Conservation (phyloP, 352 stramenopile genomes). For the Nannochloropsis limnetica region DNA sequence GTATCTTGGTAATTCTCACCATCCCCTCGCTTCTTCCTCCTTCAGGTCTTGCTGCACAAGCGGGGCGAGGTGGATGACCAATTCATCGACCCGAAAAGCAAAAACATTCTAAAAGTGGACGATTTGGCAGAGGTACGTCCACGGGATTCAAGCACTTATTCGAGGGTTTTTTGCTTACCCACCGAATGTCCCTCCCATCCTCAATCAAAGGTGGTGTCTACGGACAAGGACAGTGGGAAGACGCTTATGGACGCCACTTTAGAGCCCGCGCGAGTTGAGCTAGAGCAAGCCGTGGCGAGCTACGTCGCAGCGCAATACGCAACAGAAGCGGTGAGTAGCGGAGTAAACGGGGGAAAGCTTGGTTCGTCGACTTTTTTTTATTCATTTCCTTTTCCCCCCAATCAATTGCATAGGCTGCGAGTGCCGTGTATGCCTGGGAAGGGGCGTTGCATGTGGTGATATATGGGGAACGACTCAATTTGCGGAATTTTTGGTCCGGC, state of each 20-base stretch:
- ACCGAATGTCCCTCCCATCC: neutral
- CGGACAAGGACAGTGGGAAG: neutral
- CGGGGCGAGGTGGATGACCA: neutral
- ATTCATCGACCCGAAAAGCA: neutral
- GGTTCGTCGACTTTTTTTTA: neutral
- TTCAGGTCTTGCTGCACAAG: neutral
- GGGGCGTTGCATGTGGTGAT: neutral
- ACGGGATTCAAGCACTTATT: neutral
- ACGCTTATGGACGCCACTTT: neutral
- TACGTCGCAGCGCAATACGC: neutral
- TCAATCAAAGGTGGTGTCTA: neutral
- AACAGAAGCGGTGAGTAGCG: neutral
- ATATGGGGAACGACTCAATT: neutral
- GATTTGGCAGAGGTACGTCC: neutral
- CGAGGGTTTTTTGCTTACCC: neutral
- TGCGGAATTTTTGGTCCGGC: slow-evolving; percentile 14
- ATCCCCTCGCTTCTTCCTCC: neutral
- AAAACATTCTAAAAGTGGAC: neutral
- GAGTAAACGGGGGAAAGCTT: neutral
- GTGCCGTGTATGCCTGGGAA: neutral
- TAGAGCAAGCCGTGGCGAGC: neutral
- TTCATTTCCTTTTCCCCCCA: neutral
- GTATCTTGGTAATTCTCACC: neutral
- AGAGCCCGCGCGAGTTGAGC: neutral
- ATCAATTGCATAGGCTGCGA: neutral